Conservation (phyloP, 306 rosid genomes). For the Erythrophleum fordii region DNA sequence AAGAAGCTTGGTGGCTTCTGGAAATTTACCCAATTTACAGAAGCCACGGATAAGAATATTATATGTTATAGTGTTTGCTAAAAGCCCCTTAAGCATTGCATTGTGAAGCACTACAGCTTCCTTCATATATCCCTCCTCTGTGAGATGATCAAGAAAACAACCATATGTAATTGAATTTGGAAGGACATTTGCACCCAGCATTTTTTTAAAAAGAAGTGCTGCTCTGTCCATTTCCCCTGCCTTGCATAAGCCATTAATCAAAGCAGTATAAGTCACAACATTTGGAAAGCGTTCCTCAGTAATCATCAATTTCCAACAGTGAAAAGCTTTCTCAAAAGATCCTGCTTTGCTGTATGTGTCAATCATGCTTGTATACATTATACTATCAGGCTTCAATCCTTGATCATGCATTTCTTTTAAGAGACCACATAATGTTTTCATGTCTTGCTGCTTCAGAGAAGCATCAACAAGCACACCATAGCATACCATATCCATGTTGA, state of each 20-base stretch:
- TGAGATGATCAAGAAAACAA: conserved; percentile 76
- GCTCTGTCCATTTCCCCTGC: conserved; percentile 75
- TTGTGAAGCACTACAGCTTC: conserved; percentile 77
- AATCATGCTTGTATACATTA: conserved; percentile 85
- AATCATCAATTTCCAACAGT: conserved; percentile 77
- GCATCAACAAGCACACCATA: conserved; percentile 77
- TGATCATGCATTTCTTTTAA: conserved; percentile 67
- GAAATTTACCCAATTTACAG: conserved; percentile 77
- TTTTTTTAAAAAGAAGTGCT: conserved; percentile 64
- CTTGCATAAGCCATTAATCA: conserved; percentile 84
- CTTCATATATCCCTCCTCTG: conserved; percentile 74
- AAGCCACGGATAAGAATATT: conserved; percentile 86
- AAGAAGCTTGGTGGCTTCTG: conserved; percentile 71
- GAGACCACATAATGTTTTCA: conserved; percentile 55
- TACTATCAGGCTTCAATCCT: conserved; percentile 75
- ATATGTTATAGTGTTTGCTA: conserved; percentile 76
- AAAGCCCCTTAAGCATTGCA: conserved; percentile 66
- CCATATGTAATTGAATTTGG: conserved; percentile 84
- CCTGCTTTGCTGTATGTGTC: conserved; percentile 77
- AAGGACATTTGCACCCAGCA: conserved; percentile 50
- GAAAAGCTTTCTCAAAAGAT: conserved; percentile 61
- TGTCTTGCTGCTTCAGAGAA: conserved; percentile 66
- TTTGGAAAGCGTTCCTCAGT: conserved; percentile 77
- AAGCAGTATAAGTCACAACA: conserved; percentile 79
- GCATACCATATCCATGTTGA: conserved; percentile 83